phyloP scores from a whole-genome alignment of 805 yeast genomes.

The Candida orba region DNA sequence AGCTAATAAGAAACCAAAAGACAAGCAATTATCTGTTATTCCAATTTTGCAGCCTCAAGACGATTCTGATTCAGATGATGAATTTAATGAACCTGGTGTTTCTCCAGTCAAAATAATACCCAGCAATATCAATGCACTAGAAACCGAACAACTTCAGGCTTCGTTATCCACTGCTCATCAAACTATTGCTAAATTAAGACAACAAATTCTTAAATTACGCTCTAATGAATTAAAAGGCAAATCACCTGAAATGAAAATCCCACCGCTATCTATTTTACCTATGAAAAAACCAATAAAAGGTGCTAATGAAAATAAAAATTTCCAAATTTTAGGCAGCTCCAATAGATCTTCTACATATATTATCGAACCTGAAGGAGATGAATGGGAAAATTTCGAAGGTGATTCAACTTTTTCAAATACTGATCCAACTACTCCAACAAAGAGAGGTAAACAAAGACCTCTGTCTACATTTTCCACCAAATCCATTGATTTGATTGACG shows the following conservation, averaged over 20 bases:
- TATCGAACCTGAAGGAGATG: conserved; percentile 17
- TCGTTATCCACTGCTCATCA: conserved; percentile 60
- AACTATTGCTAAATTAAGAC: conserved; percentile 53
- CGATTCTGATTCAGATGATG: conserved; percentile 30
- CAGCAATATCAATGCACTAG: conserved; percentile 40
- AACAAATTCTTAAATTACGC: conserved; percentile 22
- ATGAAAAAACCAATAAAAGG: conserved; percentile 10
- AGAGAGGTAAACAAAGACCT: conserved; percentile 8
- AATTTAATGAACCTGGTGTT: conserved; percentile 29
- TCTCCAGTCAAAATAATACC: conserved; percentile 31
- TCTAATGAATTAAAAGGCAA: conserved; percentile 18
- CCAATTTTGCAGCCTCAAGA: conserved; percentile 20
- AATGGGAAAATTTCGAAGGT: conserved; percentile 25
- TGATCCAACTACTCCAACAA: conserved; percentile 10
- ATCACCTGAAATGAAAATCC: conserved; percentile 14
- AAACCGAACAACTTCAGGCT: conserved; percentile 57
- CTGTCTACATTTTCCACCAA: conserved; percentile 9
- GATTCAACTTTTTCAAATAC: conserved; percentile 11
- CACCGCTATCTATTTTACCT: conserved; percentile 1
- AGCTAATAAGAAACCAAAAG: conserved; percentile 12
- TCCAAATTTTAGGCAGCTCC: conserved; percentile 17
- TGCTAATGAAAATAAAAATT: conserved; percentile 8
- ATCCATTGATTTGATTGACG: conserved; percentile 12
- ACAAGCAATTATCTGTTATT: conserved; percentile 11
- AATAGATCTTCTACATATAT: conserved; percentile 21